phyloP scores from a whole-genome alignment of 176 grass and related monocot genomes.

The Otatea glauca region DNA sequence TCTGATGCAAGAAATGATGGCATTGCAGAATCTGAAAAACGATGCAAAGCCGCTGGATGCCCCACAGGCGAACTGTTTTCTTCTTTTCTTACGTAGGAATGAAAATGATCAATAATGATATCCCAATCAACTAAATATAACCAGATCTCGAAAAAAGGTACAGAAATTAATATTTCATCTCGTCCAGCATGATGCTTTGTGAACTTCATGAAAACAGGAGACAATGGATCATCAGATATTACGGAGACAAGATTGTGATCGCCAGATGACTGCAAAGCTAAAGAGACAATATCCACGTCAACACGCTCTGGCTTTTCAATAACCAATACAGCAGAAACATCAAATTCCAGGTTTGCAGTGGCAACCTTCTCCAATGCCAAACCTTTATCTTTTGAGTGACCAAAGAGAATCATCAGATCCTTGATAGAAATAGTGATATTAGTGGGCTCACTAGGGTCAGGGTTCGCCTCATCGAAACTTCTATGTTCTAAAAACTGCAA shows the following conservation, averaged over 20 bases:
- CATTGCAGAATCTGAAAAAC: conserved; percentile 36
- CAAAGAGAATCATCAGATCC: conserved; percentile 61
- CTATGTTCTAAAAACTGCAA: conserved; percentile 64
- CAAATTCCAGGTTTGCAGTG: conserved; percentile 59
- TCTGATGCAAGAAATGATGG: conserved; percentile 57
- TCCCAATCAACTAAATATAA: conserved; percentile 83
- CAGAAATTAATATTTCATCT: conserved; percentile 59
- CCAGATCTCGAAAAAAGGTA: conserved; percentile 80
- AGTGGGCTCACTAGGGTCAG: conserved; percentile 51
- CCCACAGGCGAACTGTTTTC: conserved; percentile 39
- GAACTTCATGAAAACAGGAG: conserved; percentile 69
- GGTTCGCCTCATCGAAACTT: conserved; percentile 44
- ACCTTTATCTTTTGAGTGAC: conserved; percentile 56
- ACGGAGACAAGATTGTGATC: conserved; percentile 58
- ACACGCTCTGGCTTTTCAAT: conserved; percentile 59
- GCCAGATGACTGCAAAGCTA: conserved; percentile 59
- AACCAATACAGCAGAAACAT: conserved; percentile 69
- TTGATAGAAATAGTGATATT: conserved; percentile 70
- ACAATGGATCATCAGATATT: conserved; percentile 53
- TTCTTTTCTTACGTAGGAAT: conserved; percentile 52
- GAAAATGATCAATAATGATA: conserved; percentile 61
- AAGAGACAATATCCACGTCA: conserved; percentile 55
- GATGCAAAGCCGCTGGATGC: conserved; percentile 38
- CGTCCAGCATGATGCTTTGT: conserved; percentile 42
- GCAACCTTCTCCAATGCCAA: conserved; percentile 58